Conservation (phyloP, 345 rosid species). For the Brassica carinata region DNA sequence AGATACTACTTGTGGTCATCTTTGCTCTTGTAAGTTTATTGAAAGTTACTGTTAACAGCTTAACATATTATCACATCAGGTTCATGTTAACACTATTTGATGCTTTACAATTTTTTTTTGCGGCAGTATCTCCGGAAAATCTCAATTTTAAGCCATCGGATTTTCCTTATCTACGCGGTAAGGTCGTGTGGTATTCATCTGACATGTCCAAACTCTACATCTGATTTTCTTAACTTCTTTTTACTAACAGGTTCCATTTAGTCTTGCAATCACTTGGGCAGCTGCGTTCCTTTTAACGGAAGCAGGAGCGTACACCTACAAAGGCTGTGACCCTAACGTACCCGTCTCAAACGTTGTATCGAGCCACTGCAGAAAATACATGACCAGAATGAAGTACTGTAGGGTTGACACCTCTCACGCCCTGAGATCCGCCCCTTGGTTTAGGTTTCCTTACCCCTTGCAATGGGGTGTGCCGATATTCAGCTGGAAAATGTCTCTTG, state of each 20-base stretch:
- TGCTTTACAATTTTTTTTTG: slow-evolving; percentile 1
- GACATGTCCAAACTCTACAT: not conserved
- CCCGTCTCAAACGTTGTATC: slow-evolving; percentile 81
- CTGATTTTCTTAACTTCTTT: slow-evolving; percentile 3
- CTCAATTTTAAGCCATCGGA: slow-evolving; percentile 86
- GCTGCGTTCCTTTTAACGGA: slow-evolving; percentile 89
- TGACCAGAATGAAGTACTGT: slow-evolving; percentile 78
- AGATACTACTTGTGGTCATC: slow-evolving; percentile 75
- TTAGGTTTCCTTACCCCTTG: slow-evolving; percentile 94
- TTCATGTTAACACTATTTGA: not conserved
- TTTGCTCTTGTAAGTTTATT: slow-evolving; percentile 87
- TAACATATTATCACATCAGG: no score
- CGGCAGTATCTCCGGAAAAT: slow-evolving; percentile 96
- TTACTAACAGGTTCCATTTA: slow-evolving; percentile 79
- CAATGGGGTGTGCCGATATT: slow-evolving; percentile 98
- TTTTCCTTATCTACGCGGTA: slow-evolving; percentile 95
- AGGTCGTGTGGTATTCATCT: slow-evolving; percentile 23
- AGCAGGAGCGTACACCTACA: slow-evolving; percentile 77
- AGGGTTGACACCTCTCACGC: slow-evolving; percentile 89
- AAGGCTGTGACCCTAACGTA: slow-evolving; percentile 76
- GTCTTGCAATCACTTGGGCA: slow-evolving; percentile 92
- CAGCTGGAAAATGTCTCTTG: slow-evolving; percentile 86
- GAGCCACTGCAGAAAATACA: slow-evolving; percentile 83
- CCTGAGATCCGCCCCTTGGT: slow-evolving; percentile 87
- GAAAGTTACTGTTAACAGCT: not conserved